Evolutionary conservation across 2,329 filamentous ascomycete species (phyloP), one percentile per base, ranked within the genome.

Genomic region (Sporothrix dimorphospora): DNA sequence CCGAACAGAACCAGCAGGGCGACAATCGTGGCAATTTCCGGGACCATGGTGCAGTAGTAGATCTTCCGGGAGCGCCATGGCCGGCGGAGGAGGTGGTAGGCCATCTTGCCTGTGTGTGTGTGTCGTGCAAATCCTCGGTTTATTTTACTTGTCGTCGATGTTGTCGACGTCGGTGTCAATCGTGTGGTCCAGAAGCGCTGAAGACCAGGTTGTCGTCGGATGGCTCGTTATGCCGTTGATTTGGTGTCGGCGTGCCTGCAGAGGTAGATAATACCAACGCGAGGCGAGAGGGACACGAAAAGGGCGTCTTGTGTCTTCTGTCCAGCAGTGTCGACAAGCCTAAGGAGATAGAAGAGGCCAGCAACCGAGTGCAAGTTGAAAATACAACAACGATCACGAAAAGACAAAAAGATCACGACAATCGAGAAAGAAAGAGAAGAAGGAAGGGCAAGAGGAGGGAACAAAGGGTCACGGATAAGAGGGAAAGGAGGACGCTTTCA

Each of bases 1-100:
- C 89, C 91, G 79, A 92, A 92, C 69, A 94, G 85, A 49, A 92
- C 86, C 75, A 95, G 86, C 67, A 88, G 82, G 19, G 89, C 86
- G 71, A 95, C 84, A 30, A 90, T 88, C 74, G 90, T 86, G 49
- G 83, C 81, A 69, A 94, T 85, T 81, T 95, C 92, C 69, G 89
- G 78, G 67, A 88, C 77, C 83, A 94, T 88, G 75, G 92, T 83
- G 78, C 81, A 88, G 85, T 82, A 90, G 84, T 86, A 89, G 78
- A 80, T 88, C 81, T 79, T 85, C 80, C 80, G 87, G 81, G 81
- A 85, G 81, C 80, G 88, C 87, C 87, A 89, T 80, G 83, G 82
- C 75, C 87, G 87, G 74, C 85, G 87, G 40, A 93, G 79, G 76
- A 91, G 84, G 81, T 81, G 83, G 79, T 89, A 89, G 63, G 76